These are phyloP conservation scores for Arachis monticola DNA, from an alignment of 331 rosid genomes.

Conservation along the genomic window DNA sequence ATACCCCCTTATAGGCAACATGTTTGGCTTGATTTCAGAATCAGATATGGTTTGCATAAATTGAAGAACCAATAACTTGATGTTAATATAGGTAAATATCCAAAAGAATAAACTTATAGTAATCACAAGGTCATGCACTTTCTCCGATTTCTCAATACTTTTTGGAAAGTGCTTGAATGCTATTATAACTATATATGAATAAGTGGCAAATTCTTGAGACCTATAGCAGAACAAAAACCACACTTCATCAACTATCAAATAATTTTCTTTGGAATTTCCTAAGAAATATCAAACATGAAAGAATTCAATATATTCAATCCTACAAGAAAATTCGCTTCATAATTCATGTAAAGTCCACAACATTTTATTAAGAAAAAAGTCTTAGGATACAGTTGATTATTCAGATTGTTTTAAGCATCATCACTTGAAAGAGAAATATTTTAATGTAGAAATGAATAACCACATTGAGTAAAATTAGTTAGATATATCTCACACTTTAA, in stretches of 20 bases:
- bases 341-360: slow-evolving; percentile 3
- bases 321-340: neutral
- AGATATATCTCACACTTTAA: neutral
- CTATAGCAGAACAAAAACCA: too few relatives aligned
- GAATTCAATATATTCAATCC: slow-evolving; percentile 29
- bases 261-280: neutral
- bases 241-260: too few relatives aligned
- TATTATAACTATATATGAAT: slow-evolving; percentile 81
- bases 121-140: slow-evolving; percentile 92
- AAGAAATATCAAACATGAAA: neutral
- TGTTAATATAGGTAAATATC: slow-evolving; percentile 16
- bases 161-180: slow-evolving; percentile 75
- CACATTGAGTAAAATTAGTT: neutral
- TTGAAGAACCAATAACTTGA: slow-evolving; percentile 14
- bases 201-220: slow-evolving; percentile 59
- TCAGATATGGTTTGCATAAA: slow-evolving; percentile 3
- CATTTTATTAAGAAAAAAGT: neutral
- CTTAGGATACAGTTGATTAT: slow-evolving; percentile 6
- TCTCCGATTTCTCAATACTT: slow-evolving; percentile 67
- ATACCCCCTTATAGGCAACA: neutral
- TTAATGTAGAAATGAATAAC: neutral
- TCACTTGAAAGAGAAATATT: neutral
- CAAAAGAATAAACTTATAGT: slow-evolving; percentile 71
- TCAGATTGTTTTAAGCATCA: neutral
- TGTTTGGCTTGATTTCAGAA: slow-evolving; percentile 3